Conservation (phyloP, 2,329 filamentous ascomycete species). For the Sporothrix pallida region DNA sequence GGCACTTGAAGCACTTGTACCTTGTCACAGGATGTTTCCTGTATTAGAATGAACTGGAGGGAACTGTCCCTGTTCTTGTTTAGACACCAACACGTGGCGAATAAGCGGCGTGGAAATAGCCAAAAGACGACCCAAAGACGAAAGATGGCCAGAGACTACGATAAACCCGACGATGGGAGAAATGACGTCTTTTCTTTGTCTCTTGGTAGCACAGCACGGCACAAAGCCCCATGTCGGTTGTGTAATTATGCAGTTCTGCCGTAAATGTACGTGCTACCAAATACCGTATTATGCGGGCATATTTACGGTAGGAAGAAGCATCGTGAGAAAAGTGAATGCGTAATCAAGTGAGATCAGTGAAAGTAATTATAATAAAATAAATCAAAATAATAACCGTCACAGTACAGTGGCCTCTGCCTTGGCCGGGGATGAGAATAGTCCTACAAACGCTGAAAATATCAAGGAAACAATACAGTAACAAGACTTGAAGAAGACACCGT, state of each 20-base stretch:
- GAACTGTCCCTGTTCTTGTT: neutral
- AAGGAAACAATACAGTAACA: neutral
- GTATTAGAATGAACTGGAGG: neutral
- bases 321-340: neutral
- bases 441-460: neutral
- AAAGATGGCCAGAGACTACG: neutral
- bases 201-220: neutral
- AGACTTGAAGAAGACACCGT: neutral
- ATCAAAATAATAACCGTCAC: neutral
- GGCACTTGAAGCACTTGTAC: constrained; percentile 2
- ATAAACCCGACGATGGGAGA: neutral
- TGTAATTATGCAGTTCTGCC: neutral
- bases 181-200: constrained; percentile 24
- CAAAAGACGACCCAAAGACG: neutral
- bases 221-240: constrained; percentile 3
- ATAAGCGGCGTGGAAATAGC: constrained; percentile 1
- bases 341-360: neutral
- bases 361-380: neutral
- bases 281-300: neutral
- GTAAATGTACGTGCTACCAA: neutral
- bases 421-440: constrained; percentile 2
- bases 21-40: neutral
- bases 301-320: neutral
- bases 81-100: constrained; percentile 19
- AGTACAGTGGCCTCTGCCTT: neutral